A percentile compares a stretch with the other conserved stretches of the same genome.
phyloP scores from a whole-genome alignment of 2,329 filamentous ascomycete genomes.

The Trichoderma breve region DNA sequence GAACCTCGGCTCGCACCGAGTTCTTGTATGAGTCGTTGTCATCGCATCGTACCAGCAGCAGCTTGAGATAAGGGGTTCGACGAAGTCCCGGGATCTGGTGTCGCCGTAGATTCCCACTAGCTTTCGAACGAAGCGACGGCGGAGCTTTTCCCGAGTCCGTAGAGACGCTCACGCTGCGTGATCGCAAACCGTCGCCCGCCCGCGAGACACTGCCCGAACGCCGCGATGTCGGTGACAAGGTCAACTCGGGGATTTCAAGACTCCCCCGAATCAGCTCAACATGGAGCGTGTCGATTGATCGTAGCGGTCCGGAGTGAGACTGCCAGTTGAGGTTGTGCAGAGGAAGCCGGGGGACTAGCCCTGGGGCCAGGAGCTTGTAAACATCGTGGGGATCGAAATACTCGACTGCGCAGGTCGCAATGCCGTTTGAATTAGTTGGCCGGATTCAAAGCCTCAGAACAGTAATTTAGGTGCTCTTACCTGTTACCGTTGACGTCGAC shows the following conservation, averaged over 20 bases:
- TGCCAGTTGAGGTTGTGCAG: conserved; percentile 96
- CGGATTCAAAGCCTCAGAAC: neutral
- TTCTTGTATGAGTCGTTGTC: conserved; percentile 93
- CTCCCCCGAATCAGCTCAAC: conserved; percentile 75
- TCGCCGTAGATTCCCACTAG: conserved; percentile 53
- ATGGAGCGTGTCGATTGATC: conserved; percentile 90
- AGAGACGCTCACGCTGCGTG: conserved; percentile 46
- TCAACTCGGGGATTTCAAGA: conserved; percentile 43
- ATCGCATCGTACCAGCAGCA: conserved; percentile 87
- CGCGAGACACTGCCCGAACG: conserved; percentile 36
- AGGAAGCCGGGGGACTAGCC: conserved; percentile 75
- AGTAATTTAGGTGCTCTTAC: conserved; percentile 40
- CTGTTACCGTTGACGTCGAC: conserved; percentile 75
- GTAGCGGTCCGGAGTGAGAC: conserved; percentile 82
- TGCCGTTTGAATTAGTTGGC: neutral
- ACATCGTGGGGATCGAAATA: conserved; percentile 92
- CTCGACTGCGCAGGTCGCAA: conserved; percentile 63
- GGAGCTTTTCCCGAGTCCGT: conserved; percentile 30
- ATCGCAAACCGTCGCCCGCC: conserved; percentile 62
- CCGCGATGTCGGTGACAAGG: conserved; percentile 32
- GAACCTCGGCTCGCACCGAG: conserved; percentile 70
- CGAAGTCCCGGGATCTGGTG: conserved; percentile 95
- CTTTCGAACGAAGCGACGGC: conserved; percentile 32
- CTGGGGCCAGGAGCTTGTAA: conserved; percentile 76
- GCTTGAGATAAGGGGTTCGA: conserved; percentile 88